These are phyloP conservation scores for Aureobasidium vineae DNA, from an alignment of 2,329 filamentous ascomycete genomes.

Conservation along the genomic window DNA sequence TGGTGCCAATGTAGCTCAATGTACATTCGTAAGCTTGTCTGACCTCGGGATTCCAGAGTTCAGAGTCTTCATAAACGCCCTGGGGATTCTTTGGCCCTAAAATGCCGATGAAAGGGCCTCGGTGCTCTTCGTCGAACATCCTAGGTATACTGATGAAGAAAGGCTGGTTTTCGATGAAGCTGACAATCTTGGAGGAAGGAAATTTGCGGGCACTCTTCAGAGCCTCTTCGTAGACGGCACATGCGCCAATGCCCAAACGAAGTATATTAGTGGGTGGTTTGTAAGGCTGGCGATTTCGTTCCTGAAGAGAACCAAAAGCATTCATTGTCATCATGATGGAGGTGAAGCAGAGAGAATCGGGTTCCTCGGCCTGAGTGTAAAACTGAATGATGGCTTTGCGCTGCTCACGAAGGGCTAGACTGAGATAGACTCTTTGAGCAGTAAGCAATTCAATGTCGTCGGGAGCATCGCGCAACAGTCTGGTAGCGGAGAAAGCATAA, in stretches of 20 bases:
- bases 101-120: conserved; percentile 30
- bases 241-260: conserved; percentile 35
- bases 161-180: conserved; percentile 12
- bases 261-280: conserved; percentile 38
- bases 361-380: conserved; percentile 33
- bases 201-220: conserved; percentile 31
- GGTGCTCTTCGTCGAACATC: conserved; percentile 32
- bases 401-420: conserved; percentile 35
- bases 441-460: not conserved
- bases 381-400: conserved; percentile 33
- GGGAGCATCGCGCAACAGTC: not conserved
- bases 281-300: conserved; percentile 34
- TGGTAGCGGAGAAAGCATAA: conserved; percentile 2
- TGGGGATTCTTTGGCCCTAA: conserved; percentile 26
- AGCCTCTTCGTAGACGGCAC: conserved; percentile 33
- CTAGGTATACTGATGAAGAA: conserved; percentile 29
- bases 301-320: conserved; percentile 35
- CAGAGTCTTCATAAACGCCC: conserved; percentile 1
- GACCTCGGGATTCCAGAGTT: conserved; percentile 30
- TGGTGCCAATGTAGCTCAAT: conserved; percentile 35
- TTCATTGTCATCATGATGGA: conserved; percentile 35
- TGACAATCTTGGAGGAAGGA: conserved; percentile 26
- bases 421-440: conserved; percentile 11
- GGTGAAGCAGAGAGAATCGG: conserved; percentile 33
- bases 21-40: conserved; percentile 34